These are phyloP conservation scores for Golubevia pallescens DNA, from an alignment of 1,284 basidiomycete genomes.

Conservation along the genomic window DNA sequence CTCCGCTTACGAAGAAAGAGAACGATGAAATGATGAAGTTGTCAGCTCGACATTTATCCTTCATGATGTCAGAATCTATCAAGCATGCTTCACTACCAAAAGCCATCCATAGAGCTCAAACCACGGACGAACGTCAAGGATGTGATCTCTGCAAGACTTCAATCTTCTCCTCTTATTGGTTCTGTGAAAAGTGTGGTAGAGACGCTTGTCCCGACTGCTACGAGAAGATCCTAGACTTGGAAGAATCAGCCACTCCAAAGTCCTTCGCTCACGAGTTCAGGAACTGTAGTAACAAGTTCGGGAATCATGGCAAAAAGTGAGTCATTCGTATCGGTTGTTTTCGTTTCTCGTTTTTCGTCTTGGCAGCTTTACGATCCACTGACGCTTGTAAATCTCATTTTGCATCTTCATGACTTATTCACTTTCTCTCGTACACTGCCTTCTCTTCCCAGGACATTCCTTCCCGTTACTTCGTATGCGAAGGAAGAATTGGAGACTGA, in stretches of 20 bases:
- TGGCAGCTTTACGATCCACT: constrained; percentile 32
- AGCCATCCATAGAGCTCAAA: background rate
- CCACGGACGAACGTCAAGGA: too few species aligned
- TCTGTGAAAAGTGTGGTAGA: constrained; percentile 85
- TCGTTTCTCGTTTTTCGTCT: too few species aligned
- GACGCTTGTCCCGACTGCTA: constrained; percentile 87
- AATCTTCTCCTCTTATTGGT: constrained; percentile 85
- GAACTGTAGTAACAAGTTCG: background rate
- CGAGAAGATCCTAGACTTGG: constrained; percentile 73
- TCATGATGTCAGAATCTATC: background rate
- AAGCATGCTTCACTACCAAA: background rate
- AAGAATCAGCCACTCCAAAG: constrained; percentile 68
- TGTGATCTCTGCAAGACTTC: constrained; percentile 90
- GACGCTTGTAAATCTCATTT: background rate
- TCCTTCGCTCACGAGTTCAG: constrained; percentile 28
- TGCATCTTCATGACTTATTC: too few species aligned
- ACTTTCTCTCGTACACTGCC: too few species aligned
- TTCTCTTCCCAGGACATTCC: too few species aligned
- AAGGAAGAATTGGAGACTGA: too few species aligned
- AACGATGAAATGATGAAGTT: background rate
- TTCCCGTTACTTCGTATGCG: too few species aligned
- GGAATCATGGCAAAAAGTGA: constrained; percentile 23
- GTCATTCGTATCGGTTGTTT: constrained; percentile 27
- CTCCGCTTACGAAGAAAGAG: background rate
- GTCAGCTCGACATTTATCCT: background rate